Conservation (phyloP, 352 stramenopile genomes). For the Pythium rhizo-oryzae region DNA sequence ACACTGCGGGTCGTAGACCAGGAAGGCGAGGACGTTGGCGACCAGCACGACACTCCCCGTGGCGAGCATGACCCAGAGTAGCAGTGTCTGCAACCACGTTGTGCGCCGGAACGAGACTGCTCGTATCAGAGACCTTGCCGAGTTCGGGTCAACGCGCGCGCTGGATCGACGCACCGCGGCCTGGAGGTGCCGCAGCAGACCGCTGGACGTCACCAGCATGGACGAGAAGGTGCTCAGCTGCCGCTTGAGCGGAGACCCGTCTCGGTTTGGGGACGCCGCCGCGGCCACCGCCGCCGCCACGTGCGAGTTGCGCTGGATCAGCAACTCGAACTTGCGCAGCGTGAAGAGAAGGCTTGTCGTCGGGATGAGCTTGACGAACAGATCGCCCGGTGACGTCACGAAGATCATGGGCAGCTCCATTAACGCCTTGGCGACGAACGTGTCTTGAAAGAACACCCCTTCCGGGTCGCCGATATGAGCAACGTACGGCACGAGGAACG, state of each 20-base stretch:
- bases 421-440: neutral
- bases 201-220: neutral
- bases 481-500: neutral
- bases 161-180: neutral
- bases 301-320: neutral
- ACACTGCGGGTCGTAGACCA: neutral
- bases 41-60: neutral
- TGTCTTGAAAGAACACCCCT: neutral
- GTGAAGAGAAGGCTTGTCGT: slow-evolving; percentile 2
- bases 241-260: neutral
- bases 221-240: neutral
- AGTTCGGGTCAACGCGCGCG: neutral
- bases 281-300: no score
- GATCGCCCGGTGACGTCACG: neutral
- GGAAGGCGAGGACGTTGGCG: neutral
- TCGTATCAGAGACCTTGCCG: neutral
- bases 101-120: neutral
- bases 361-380: neutral
- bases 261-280: neutral
- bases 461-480: neutral
- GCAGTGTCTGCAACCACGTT: neutral
- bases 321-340: neutral
- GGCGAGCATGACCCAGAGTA: neutral
- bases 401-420: neutral
- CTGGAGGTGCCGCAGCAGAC: neutral